Evolutionary conservation across 441 rosid species (phyloP).

Genomic region (Erodium chrysanthum): DNA sequence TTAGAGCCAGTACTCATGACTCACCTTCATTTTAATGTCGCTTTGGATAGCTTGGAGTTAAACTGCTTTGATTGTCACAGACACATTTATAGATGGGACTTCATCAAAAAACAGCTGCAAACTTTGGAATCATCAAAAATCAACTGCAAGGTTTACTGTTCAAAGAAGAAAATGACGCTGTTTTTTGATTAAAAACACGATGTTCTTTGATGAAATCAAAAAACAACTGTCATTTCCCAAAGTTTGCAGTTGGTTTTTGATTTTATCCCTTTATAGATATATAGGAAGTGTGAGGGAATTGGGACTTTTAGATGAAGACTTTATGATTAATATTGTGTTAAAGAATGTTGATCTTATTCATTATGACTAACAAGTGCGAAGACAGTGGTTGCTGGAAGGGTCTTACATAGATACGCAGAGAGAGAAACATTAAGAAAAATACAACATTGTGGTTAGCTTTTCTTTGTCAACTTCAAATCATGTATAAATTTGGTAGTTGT

Average conservation of each 20-base stretch:
- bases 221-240: too few species aligned
- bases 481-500: constrained; percentile 34
- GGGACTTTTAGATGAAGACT: constrained; percentile 28
- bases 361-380: constrained; percentile 25
- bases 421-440: constrained; percentile 56
- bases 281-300: constrained; percentile 21
- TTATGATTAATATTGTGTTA: constrained; percentile 15
- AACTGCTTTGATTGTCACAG: constrained; percentile 30
- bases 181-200: too few species aligned
- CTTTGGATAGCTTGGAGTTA: constrained; percentile 26
- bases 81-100: constrained; percentile 19
- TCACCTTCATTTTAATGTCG: constrained; percentile 61
- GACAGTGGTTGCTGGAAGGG: constrained; percentile 39
- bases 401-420: constrained; percentile 30
- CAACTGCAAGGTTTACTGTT: too few species aligned
- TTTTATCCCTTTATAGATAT: constrained; percentile 21
- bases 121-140: too few species aligned
- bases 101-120: too few species aligned
- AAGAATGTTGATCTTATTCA: constrained; percentile 16
- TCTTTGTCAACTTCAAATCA: constrained; percentile 60
- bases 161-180: too few species aligned
- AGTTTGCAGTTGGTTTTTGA: too few species aligned
- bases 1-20: constrained; percentile 19
- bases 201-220: too few species aligned
- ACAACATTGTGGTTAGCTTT: constrained; percentile 68